Base-by-base conservation (phyloP, 768 basidiomycete species). In the Pulveroboletus frians region DNA sequence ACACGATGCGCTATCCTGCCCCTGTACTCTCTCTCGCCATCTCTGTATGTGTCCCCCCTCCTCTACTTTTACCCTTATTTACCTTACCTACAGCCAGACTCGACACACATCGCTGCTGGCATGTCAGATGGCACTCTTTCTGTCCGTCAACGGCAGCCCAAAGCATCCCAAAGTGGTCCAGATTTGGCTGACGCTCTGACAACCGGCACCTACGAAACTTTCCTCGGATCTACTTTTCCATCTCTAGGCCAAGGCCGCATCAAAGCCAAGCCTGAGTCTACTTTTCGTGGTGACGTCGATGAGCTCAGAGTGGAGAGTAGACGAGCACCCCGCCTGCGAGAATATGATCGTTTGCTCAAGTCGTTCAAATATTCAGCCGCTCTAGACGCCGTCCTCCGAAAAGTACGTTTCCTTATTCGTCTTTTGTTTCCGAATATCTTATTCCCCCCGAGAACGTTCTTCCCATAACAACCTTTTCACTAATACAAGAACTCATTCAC, bases 41-140 rank as follows among this genome's bases (percentile, higher is more conserved):
- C 39, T 97, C 95, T 51, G 94, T 95, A 35, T 13, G 69, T 6
- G 34, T 23, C 30, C 2, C n/a, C 45, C 18, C 11, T 34, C 15
- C 21, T 46, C 41, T 40, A 6, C 35, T 3, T 23, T 27, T 21
- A n/a, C 47, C 21, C 30, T 53, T 20, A 26, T 57, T 63, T 38
- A 57, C 23, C 6, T 30, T 9, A 1, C 18, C 39, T 40, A 15
- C 58, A 97, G 92, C 93, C 92, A 23, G 94, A 98, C 65, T 91
- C 96, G 59, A 94, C 92, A 0, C 96, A 98, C 61, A 86, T 99
- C 35, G 89, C 91, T 1, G 89, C 90, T 1, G 96, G 96, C n/a
- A 91, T 97, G 86, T 85, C 92, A 14, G 96, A 98, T 63, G 95
- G 95, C 3, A 97, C 95, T 2, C 76, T 99, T n/a, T 94, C 94